A percentile compares a stretch with the other conserved stretches of the same genome.
phyloP scores from a whole-genome alignment of 805 yeast species.

The Lipomyces chichibuensis region DNA sequence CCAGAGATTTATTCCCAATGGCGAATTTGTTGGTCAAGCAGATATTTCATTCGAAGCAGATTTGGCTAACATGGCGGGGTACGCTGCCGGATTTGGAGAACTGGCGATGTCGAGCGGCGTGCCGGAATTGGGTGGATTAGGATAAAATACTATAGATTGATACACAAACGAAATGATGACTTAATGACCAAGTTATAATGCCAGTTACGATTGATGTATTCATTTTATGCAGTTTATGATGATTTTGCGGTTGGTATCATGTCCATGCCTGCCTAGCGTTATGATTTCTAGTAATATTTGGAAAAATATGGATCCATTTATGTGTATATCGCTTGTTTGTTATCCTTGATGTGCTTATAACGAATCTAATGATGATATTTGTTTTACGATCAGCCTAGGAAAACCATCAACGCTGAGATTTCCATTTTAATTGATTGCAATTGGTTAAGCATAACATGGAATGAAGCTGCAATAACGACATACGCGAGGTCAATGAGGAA shows the following conservation, averaged over 20 bases:
- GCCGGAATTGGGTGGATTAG: background rate
- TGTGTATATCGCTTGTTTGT: background rate
- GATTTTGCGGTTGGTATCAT: background rate
- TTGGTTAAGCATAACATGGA: background rate
- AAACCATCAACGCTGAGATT: background rate
- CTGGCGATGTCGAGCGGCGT: background rate
- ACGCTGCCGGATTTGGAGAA: background rate
- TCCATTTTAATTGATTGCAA: background rate
- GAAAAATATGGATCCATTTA: background rate
- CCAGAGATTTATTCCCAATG: background rate
- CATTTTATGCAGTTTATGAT: no score
- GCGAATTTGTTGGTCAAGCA: background rate
- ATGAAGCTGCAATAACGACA: background rate
- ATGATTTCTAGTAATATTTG: background rate
- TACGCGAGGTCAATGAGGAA: no score
- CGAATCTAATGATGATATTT: background rate
- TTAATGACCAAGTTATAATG: background rate
- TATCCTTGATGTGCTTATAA: background rate
- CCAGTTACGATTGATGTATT: background rate
- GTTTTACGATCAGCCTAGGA: no score
- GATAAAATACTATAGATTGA: background rate
- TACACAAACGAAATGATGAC: background rate
- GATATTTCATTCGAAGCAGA: background rate
- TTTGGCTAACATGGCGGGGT: background rate
- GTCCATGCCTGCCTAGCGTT: background rate